These are phyloP conservation scores for Phyllosticta citrichinensis DNA, from an alignment of 2,329 filamentous ascomycete species.

Conservation along the genomic window DNA sequence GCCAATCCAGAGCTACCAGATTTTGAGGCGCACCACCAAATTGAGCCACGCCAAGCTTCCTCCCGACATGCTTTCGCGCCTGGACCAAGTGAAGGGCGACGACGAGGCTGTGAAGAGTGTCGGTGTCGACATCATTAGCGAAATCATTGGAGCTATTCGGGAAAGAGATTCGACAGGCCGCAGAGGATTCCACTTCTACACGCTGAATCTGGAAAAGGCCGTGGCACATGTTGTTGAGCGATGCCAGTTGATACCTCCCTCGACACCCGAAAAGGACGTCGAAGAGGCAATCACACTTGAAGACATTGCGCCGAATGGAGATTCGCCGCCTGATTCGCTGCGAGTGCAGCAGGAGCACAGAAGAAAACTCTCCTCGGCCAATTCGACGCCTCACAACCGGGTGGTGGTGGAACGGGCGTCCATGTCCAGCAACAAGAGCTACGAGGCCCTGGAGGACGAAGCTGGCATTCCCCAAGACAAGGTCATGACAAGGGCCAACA, in stretches of 20 bases:
- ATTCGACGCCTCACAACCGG: conserved; percentile 77
- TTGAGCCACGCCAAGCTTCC: conserved; percentile 84
- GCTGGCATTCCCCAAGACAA: conserved; percentile 63
- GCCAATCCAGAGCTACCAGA: conserved; percentile 96
- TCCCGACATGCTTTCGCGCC: conserved; percentile 54
- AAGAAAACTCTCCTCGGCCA: conserved; percentile 65
- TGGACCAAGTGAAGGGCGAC: conserved; percentile 65
- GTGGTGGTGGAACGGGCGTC: conserved; percentile 65
- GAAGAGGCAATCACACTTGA: conserved; percentile 42
- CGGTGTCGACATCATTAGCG: conserved; percentile 72
- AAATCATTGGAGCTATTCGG: conserved; percentile 73
- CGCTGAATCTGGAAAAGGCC: conserved; percentile 89
- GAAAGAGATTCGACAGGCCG: conserved; percentile 34
- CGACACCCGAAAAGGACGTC: conserved; percentile 28
- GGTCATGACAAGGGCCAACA: conserved; percentile 70
- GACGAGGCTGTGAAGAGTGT: conserved; percentile 73
- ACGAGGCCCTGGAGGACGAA: conserved; percentile 64
- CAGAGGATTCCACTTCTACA: conserved; percentile 89
- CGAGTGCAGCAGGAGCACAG: conserved; percentile 21
- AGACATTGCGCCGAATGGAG: conserved; percentile 24
- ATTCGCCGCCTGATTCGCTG: conserved; percentile 19
- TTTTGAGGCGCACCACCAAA: conserved; percentile 87
- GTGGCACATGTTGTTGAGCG: conserved; percentile 87
- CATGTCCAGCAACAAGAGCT: conserved; percentile 38
- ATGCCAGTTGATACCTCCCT: conserved; percentile 65